Evolutionary conservation across 2,329 filamentous ascomycete genomes (phyloP), one percentile per base, ranked within the genome.

Genomic region (Gremmenia infestans): DNA sequence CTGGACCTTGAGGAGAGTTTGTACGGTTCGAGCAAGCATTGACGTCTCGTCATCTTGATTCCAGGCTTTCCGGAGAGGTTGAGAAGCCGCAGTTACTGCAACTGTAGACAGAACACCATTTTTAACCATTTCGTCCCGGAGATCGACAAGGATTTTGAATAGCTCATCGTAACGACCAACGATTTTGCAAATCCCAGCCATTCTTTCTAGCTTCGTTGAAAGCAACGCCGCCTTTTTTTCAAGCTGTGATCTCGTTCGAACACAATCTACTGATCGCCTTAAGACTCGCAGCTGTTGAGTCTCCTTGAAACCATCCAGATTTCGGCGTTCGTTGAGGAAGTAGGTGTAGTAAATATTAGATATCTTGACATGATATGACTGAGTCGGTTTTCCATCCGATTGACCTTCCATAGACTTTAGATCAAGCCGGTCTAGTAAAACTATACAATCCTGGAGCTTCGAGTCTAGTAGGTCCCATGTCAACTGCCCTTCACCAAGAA

Each of bases 341-440:
- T 81, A 76, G n/a, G 82, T 75, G 67, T 86, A 90, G 67, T 89
- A 89, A 3, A 88, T 76, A 63, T 87, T 86, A 0, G 87, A 90
- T 25, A 90, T 80, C 63, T 85, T 88, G 59, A 87, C 78, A 55
- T 81, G 76, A 61, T 84, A 82, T 2, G 73, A 74, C n/a, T 67
- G 63, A 19, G 70, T 60, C 7, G 71, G 62, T 25, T 72, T 71
- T 17, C 55, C 60, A 19, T 67, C 66, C 17, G 36, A 49, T 22
- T 35, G 37, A 23, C 37, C 53, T 46, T 37, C 42, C 23, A 8
- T 50, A 14, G 36, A 46, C 23, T 32, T 53, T 7, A 52, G 72
- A 5, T 77, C 76, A 46, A 85, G 72, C 50, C 76, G 74, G 36
- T 82, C 78, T 9, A 86, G 70, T 14, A 87, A 72, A 6, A 72